Conservation (phyloP, 73 alveolate genomes). For the Tetrahymena elliotti region DNA sequence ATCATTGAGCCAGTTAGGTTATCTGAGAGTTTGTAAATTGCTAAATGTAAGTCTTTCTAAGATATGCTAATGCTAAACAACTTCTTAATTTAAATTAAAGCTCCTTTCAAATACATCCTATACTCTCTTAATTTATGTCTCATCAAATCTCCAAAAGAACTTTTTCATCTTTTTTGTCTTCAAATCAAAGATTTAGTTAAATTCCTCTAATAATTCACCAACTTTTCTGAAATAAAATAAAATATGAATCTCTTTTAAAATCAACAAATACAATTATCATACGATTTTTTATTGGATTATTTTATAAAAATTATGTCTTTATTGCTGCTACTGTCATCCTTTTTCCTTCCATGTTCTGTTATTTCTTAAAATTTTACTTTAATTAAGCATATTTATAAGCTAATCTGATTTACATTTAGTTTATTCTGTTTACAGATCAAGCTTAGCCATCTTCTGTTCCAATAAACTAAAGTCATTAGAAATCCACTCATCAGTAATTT, state of each 20-base stretch:
- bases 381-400: no score
- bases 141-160: not conserved
- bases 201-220: not conserved
- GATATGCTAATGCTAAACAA: not conserved
- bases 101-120: not conserved
- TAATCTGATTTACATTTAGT: not conserved
- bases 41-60: not conserved
- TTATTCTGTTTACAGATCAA: not conserved
- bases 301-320: not conserved
- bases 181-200: not conserved
- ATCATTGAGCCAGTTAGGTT: not conserved
- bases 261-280: not conserved
- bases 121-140: not conserved
- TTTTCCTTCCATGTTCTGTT: not conserved
- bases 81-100: not conserved
- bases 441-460: not conserved
- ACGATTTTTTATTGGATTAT: not conserved
- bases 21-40: not conserved
- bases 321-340: not conserved
- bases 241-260: not conserved
- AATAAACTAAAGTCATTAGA: not conserved
- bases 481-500: not conserved
- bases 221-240: not conserved
- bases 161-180: not conserved
- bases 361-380: not conserved